These are phyloP conservation scores for Phytophthora tubulina DNA, from an alignment of 352 stramenopile genomes.

Conservation along the genomic window DNA sequence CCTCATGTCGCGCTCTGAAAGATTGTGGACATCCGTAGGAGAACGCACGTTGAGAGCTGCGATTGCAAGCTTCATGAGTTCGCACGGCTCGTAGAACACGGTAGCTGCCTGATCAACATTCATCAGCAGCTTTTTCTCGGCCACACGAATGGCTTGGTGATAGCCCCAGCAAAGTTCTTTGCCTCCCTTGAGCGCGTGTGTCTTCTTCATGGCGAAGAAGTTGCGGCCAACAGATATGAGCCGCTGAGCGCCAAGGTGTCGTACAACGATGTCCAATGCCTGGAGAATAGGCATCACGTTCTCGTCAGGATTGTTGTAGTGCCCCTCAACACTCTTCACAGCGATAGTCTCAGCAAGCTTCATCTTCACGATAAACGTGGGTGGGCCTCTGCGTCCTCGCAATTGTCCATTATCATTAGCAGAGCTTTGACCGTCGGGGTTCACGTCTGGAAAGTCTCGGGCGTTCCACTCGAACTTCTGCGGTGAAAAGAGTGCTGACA, in stretches of 20 bases:
- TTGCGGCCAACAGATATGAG: slow-evolving; percentile 72
- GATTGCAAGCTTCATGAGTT: slow-evolving; percentile 60
- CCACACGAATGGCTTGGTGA: slow-evolving; percentile 70
- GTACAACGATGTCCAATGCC: slow-evolving; percentile 68
- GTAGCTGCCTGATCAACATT: slow-evolving; percentile 79
- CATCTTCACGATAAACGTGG: slow-evolving; percentile 69
- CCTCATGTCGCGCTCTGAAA: slow-evolving; percentile 49
- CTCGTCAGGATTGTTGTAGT: slow-evolving; percentile 58
- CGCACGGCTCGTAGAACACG: slow-evolving; percentile 64
- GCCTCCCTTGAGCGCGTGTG: slow-evolving; percentile 57
- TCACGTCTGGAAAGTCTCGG: slow-evolving; percentile 56
- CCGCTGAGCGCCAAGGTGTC: slow-evolving; percentile 60
- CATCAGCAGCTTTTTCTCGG: slow-evolving; percentile 61
- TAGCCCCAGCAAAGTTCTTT: slow-evolving; percentile 80
- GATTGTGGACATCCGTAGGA: slow-evolving; percentile 34
- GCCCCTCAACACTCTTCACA: slow-evolving; percentile 45
- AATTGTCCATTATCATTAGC: slow-evolving; percentile 9
- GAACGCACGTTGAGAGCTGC: slow-evolving; percentile 46
- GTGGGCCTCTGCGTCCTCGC: slow-evolving; percentile 35
- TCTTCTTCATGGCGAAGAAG: slow-evolving; percentile 68
- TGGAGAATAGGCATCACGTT: slow-evolving; percentile 73
- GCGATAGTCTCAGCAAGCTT: slow-evolving; percentile 65
- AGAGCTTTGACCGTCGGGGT: slow-evolving; percentile 44
- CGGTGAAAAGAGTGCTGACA: slow-evolving; percentile 63
- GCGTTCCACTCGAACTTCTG: slow-evolving; percentile 54